A percentile compares a stretch with the other conserved stretches of the same genome.
Conservation (phyloP, 495 filamentous ascomycete species). For the Durotheca rogersii region DNA sequence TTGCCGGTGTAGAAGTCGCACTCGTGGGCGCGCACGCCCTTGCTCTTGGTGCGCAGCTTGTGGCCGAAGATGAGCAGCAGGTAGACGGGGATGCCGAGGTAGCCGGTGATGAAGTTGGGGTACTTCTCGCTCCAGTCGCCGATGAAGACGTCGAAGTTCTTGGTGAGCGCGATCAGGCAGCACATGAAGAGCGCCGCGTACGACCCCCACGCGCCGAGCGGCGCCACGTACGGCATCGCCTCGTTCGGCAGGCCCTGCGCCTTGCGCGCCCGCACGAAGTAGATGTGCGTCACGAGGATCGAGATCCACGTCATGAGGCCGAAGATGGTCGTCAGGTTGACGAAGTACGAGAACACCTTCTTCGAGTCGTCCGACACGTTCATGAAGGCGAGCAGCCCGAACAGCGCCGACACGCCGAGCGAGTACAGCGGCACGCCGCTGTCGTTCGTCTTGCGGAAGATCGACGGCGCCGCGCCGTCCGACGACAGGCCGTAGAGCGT, state of each 20-base stretch:
- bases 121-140: constrained; percentile 57
- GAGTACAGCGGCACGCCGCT: constrained; percentile 76
- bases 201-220: constrained; percentile 67
- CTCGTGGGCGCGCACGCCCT: constrained; percentile 54
- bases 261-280: constrained; percentile 69
- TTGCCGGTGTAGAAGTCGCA: constrained; percentile 74
- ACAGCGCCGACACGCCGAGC: constrained; percentile 61
- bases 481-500: constrained; percentile 77
- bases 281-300: constrained; percentile 79
- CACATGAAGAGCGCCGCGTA: constrained; percentile 68
- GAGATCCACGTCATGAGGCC: constrained; percentile 83
- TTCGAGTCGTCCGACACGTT: constrained; percentile 68
- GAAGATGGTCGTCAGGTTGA: constrained; percentile 80
- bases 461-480: constrained; percentile 70
- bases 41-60: constrained; percentile 57
- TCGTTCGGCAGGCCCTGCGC: constrained; percentile 68
- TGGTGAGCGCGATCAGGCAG: constrained; percentile 69
- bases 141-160: constrained; percentile 75
- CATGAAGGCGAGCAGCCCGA: constrained; percentile 74
- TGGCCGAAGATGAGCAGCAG: constrained; percentile 70
- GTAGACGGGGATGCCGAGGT: constrained; percentile 80
- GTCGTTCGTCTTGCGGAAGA: constrained; percentile 69
- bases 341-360: constrained; percentile 79
- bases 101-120: constrained; percentile 77
- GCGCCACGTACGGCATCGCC: constrained; percentile 70